A percentile compares a stretch with the other conserved stretches of the same genome.
These are phyloP conservation scores for Microbotryum intermedium DNA, from an alignment of 1,284 basidiomycete genomes.

Conservation along the genomic window DNA sequence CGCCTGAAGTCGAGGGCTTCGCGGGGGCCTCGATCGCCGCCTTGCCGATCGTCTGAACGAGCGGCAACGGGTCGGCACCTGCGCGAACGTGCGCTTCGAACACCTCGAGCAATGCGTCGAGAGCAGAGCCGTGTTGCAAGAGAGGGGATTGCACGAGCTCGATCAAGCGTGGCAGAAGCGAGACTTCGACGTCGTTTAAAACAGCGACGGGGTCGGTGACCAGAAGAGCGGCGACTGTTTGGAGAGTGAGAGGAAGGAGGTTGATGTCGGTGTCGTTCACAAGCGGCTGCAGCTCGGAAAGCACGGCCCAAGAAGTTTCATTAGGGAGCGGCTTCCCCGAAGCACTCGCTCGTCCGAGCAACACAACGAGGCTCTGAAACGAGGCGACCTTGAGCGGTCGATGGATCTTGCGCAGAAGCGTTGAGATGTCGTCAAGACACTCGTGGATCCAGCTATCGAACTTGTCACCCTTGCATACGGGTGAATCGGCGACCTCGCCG, in stretches of 20 bases:
- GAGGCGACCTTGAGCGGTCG: slow-evolving; percentile 68
- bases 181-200: slow-evolving; percentile 46
- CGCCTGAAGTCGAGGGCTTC: background rate
- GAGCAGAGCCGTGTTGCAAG: slow-evolving; percentile 54
- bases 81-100: slow-evolving; percentile 70
- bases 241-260: slow-evolving; percentile 65
- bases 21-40: slow-evolving; percentile 2
- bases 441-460: slow-evolving; percentile 69
- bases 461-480: slow-evolving; percentile 37
- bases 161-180: slow-evolving; percentile 24
- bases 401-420: slow-evolving; percentile 69
- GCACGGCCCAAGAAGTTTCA: slow-evolving; percentile 54
- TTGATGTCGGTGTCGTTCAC: slow-evolving; percentile 63
- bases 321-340: slow-evolving; percentile 47
- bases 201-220: slow-evolving; percentile 46
- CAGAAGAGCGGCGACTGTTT: slow-evolving; percentile 61
- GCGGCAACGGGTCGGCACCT: slow-evolving; percentile 49
- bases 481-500: slow-evolving; percentile 41
- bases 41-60: slow-evolving; percentile 14
- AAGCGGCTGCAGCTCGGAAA: slow-evolving; percentile 65
- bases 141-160: slow-evolving; percentile 64
- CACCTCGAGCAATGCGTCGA: slow-evolving; percentile 74
- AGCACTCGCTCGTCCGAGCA: slow-evolving; percentile 60
- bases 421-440: slow-evolving; percentile 63
- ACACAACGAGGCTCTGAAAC: slow-evolving; percentile 66